Percentiles rank a stretch among this genome's conserved stretches.
Evolutionary conservation across 805 yeast species (phyloP).

Genomic region (Hanseniaspora occidentalis): DNA sequence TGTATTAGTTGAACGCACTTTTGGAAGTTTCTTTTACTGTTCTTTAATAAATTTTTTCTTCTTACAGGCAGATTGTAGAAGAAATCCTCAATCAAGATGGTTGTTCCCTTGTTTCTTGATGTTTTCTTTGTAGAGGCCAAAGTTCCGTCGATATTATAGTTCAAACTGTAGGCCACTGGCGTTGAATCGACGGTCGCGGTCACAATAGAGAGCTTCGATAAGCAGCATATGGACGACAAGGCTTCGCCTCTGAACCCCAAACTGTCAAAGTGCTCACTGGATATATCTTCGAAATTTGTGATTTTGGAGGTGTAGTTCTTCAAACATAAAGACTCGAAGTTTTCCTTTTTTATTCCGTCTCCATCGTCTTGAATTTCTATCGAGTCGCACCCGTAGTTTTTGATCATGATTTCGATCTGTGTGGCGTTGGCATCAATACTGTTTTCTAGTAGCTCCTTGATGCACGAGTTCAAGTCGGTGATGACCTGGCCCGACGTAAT

Average conservation of each 20-base stretch:
- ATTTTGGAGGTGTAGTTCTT: slow-evolving; percentile 64
- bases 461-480: slow-evolving; percentile 59
- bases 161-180: slow-evolving; percentile 49
- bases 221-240: slow-evolving; percentile 52
- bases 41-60: slow-evolving; percentile 55
- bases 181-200: slow-evolving; percentile 39
- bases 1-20: slow-evolving; percentile 54
- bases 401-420: slow-evolving; percentile 53
- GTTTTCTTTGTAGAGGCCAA: slow-evolving; percentile 30
- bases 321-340: slow-evolving; percentile 40
- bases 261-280: slow-evolving; percentile 29
- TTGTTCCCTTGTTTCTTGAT: slow-evolving; percentile 58
- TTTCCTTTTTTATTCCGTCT: slow-evolving; percentile 41
- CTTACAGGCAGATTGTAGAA: slow-evolving; percentile 75
- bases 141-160: slow-evolving; percentile 43
- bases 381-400: slow-evolving; percentile 60
- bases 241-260: slow-evolving; percentile 81
- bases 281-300: slow-evolving; percentile 40
- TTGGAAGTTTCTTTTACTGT: slow-evolving; percentile 56
- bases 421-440: slow-evolving; percentile 68
- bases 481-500: slow-evolving; percentile 93
- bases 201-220: slow-evolving; percentile 28
- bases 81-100: slow-evolving; percentile 41
- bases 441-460: slow-evolving; percentile 82
- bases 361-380: slow-evolving; percentile 65